Evolutionary conservation across 2,329 filamentous ascomycete species (phyloP), one percentile per base, ranked within the genome.

Genomic region (Aureobasidium vineae): DNA sequence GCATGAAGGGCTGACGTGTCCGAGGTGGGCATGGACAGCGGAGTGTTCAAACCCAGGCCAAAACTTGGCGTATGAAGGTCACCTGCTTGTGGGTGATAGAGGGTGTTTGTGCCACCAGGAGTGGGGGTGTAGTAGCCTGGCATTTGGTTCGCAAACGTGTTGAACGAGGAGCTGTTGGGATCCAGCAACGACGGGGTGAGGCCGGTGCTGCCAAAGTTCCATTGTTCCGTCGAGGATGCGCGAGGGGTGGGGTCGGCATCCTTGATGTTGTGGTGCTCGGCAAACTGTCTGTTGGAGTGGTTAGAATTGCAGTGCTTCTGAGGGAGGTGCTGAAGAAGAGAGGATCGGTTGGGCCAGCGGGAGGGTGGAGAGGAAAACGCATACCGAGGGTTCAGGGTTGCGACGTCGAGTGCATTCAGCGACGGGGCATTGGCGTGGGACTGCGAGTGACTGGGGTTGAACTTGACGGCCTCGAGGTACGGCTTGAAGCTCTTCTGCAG

Each of bases 101-200:
- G 79, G 21, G 90, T 90, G 74, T 90, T 91, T 69, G 88, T 89
- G 53, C 90, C 90, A 69, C 90, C 91, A 2, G 92, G 90, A 1
- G 91, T 96, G 2, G 93, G 91, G 8, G 92, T 93, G 78, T 96
- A 97, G 78, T 95, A 95, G 16, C 89, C 90, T 19, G 90, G 86
- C 53, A 89, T 86, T 70, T 93, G 90, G 77, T 90, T 91, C 70
- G 89, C 87, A 74, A 96, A 94, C 66, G 84, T 84, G 68, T 87
- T 84, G 78, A 97, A 97, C 28, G 87, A 86, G 76, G 91, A 91
- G 36, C 91, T 90, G 76, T 89, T 92, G 21, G 92, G 88, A 75
- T 98, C 94, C 75, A 98, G 85, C 66, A 96, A 82, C 26, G 92
- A 95, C 4, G 93, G 92, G 2, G 93, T 96, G 74, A 97, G 92